A percentile compares a stretch with the other conserved stretches of the same genome.
Evolutionary conservation across 2,329 filamentous ascomycete species (phyloP).

Genomic region (Diaporthe citrichinensis): DNA sequence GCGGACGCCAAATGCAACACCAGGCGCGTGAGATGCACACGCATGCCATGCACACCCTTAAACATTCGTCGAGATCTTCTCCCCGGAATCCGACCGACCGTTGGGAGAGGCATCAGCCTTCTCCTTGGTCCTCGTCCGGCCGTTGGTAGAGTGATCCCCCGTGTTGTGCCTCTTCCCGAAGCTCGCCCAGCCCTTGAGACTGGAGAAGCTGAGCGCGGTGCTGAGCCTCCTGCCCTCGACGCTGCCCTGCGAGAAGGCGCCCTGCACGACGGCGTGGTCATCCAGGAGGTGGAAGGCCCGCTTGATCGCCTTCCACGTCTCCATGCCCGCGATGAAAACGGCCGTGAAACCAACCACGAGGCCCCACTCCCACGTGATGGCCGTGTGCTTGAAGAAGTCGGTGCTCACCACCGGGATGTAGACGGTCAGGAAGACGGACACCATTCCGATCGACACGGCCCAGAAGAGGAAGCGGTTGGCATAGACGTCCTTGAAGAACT

Average conservation of each 20-base stretch:
- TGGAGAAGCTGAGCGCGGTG: slow-evolving; percentile 66
- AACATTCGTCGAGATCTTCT: slow-evolving; percentile 20
- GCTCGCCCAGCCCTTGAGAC: slow-evolving; percentile 59
- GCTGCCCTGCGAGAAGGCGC: slow-evolving; percentile 67
- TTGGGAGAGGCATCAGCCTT: not conserved
- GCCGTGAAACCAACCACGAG: slow-evolving; percentile 75
- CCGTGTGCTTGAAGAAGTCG: slow-evolving; percentile 79
- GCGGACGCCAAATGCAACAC: slow-evolving; percentile 22
- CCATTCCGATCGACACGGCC: slow-evolving; percentile 71
- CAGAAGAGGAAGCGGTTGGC: slow-evolving; percentile 80
- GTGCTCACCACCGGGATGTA: slow-evolving; percentile 81
- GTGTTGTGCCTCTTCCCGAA: slow-evolving; percentile 50
- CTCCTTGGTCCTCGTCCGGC: slow-evolving; percentile 10
- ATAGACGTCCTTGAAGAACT: slow-evolving; percentile 75
- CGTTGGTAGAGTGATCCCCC: slow-evolving; percentile 34
- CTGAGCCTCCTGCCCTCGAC: slow-evolving; percentile 59
- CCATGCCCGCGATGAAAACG: slow-evolving; percentile 76
- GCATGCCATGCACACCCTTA: slow-evolving; percentile 13
- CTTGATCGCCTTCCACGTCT: slow-evolving; percentile 81
- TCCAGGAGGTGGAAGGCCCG: slow-evolving; percentile 66
- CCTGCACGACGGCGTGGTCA: slow-evolving; percentile 64
- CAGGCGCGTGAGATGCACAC: not conserved
- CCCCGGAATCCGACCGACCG: not conserved
- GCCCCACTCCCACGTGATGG: slow-evolving; percentile 83
- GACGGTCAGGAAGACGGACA: slow-evolving; percentile 77